phyloP scores from a whole-genome alignment of 768 basidiomycete genomes.

The Pleurotus platypus region DNA sequence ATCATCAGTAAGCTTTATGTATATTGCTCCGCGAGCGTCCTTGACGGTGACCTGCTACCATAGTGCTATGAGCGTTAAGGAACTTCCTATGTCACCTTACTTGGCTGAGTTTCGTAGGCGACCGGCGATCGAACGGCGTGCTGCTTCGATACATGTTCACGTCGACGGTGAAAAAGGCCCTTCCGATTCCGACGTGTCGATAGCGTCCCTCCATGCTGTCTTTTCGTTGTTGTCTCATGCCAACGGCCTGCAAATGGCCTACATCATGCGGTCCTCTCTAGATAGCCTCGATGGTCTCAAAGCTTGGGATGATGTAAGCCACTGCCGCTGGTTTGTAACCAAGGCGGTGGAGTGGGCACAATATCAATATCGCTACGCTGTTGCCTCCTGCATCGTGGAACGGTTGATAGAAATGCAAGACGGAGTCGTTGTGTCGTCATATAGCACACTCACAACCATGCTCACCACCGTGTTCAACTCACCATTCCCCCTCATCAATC shows the following conservation, averaged over 20 bases:
- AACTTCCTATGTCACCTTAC: slow-evolving; percentile 72
- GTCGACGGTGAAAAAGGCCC: slow-evolving; percentile 88
- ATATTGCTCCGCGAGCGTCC: slow-evolving; percentile 21
- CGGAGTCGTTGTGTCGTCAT: slow-evolving; percentile 37
- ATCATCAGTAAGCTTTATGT: slow-evolving; percentile 53
- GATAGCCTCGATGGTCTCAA: slow-evolving; percentile 58
- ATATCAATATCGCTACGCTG: slow-evolving; percentile 89
- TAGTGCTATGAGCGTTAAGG: slow-evolving; percentile 63
- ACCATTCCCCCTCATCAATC: slow-evolving; percentile 77
- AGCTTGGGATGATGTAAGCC: slow-evolving; percentile 64
- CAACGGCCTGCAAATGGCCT: slow-evolving; percentile 69
- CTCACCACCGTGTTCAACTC: slow-evolving; percentile 80
- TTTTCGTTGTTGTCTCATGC: slow-evolving; percentile 73
- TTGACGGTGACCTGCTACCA: not conserved
- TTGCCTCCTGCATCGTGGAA: slow-evolving; percentile 84
- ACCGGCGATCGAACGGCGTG: slow-evolving; percentile 76
- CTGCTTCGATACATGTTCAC: slow-evolving; percentile 87
- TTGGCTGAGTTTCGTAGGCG: slow-evolving; percentile 81
- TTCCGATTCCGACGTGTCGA: slow-evolving; percentile 65
- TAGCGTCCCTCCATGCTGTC: slow-evolving; percentile 68
- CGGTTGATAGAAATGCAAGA: slow-evolving; percentile 65
- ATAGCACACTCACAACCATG: slow-evolving; percentile 70
- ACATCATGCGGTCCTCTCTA: slow-evolving; percentile 70
- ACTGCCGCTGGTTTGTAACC: slow-evolving; percentile 81
- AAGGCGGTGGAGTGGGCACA: slow-evolving; percentile 84